These are phyloP conservation scores for Ogataea hybrid DNA, from an alignment of 1,139 yeast species.

Conservation along the genomic window DNA sequence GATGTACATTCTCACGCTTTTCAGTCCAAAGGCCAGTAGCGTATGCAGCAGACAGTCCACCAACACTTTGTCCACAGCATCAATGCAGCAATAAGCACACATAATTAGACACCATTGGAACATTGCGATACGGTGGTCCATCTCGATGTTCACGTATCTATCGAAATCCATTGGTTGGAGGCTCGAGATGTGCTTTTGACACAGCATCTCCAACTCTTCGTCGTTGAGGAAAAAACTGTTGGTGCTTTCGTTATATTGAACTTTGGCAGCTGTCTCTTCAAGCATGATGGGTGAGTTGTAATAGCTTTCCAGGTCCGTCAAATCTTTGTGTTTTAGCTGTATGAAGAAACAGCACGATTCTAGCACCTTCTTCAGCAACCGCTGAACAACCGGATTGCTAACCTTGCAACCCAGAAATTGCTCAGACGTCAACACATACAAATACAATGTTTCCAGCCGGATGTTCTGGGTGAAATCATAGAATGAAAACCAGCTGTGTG, in stretches of 20 bases:
- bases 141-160: constrained; percentile 19
- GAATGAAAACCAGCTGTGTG: constrained; percentile 23
- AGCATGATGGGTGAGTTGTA: constrained; percentile 21
- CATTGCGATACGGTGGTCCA: constrained; percentile 35
- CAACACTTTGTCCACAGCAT: constrained; percentile 26
- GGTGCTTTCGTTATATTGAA: constrained; percentile 3
- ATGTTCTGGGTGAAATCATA: constrained; percentile 23
- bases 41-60: constrained; percentile 24
- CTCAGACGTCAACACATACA: constrained; percentile 20
- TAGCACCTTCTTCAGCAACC: constrained; percentile 15
- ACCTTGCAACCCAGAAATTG: constrained; percentile 18
- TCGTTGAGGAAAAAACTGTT: constrained; percentile 11
- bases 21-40: constrained; percentile 21
- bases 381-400: constrained; percentile 17
- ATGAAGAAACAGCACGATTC: constrained; percentile 21
- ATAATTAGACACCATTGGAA: constrained; percentile 33
- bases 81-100: constrained; percentile 30
- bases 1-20: constrained; percentile 20
- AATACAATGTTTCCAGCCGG: constrained; percentile 21
- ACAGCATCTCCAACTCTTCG: constrained; percentile 12
- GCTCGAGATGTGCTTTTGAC: constrained; percentile 5
- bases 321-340: constrained; percentile 16
- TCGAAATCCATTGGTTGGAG: constrained; percentile 10
- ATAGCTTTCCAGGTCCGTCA: constrained; percentile 19
- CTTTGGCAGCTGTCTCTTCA: constrained; percentile 7